phyloP scores from a whole-genome alignment of 805 yeast genomes.

The Kodamaea sagamina region DNA sequence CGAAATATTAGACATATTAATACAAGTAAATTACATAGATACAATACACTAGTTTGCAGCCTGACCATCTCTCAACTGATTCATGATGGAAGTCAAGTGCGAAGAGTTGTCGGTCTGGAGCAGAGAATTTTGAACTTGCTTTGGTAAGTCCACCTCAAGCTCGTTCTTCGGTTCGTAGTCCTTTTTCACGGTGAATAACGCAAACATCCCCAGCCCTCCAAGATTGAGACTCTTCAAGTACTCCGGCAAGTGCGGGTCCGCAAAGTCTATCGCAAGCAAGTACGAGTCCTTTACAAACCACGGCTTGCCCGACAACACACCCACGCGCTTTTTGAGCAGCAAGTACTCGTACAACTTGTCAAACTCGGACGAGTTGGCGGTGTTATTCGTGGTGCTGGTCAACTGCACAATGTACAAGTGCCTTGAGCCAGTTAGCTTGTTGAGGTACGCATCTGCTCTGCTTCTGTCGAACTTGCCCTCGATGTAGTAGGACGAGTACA shows the following conservation, averaged over 20 bases:
- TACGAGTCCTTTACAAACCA: conserved; percentile 64
- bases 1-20: conserved; percentile 4
- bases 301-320: conserved; percentile 57
- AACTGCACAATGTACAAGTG: conserved; percentile 54
- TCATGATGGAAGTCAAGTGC: conserved; percentile 9
- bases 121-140: not conserved
- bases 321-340: conserved; percentile 49
- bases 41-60: conserved; percentile 6
- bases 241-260: conserved; percentile 21
- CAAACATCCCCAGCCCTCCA: conserved; percentile 30
- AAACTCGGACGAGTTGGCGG: conserved; percentile 18
- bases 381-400: conserved; percentile 30
- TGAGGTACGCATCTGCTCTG: conserved; percentile 59
- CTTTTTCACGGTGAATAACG: conserved; percentile 39
- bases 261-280: conserved; percentile 43
- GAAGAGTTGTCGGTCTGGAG: conserved; percentile 1
- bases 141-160: conserved; percentile 5
- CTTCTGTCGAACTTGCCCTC: conserved; percentile 63
- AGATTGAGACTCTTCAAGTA: conserved; percentile 19
- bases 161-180: conserved; percentile 30
- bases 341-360: conserved; percentile 47
- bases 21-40: conserved; percentile 4
- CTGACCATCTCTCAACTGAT: conserved; percentile 9
- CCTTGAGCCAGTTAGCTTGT: conserved; percentile 47
- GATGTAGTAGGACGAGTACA: conserved; percentile 39